Base-by-base conservation (phyloP, 371 early-diverging fungal species). In the Syncephalis plumigaleata region DNA sequence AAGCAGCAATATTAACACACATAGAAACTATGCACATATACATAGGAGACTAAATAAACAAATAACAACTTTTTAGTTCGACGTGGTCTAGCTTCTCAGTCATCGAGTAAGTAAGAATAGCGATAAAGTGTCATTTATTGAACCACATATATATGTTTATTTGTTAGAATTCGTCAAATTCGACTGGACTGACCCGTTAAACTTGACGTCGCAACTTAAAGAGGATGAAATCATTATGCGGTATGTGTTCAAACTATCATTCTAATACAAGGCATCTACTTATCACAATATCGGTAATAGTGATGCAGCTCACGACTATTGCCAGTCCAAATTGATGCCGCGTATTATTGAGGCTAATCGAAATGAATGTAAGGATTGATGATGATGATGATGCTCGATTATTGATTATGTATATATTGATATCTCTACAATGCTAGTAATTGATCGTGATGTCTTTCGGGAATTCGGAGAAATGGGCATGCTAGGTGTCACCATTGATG, bases 401-500 rank as follows among this genome's bases (percentile, higher is more conserved):
- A 31, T 11, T 37, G 13, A 31, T 15, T 31, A 39, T 15, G 23
- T 23, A 15, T n/a, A 17, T 2, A 11, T 17, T 9, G 42, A 5
- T 17, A 39, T 17, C 17, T 17, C 40, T 40, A 8, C 24, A 24
- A 39, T 11, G 46, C 38, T 50, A 81, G 79, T 60, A 25, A 94
- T 95, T 55, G 91, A 95, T 63, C 65, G 79, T 16, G 77, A 87
- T 45, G 92, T 96, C 48, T 67, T 95, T 77, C 65, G 56, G 48
- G 96, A 95, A 66, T 81, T 96, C 90, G 97, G 97, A 44, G 79
- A 83, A 53, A 61, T 93, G 44, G 98, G 98, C 42, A 69, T 97
- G 44, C 72, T 97, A 25, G 98, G 98, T 8, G 71, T 91, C 9
- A 94, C 93, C 13, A 87, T 97, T 60, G 71, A 92, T n/a, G 96